Base-by-base conservation (phyloP, 106 monocot genomes). In the Posidonia australis region DNA sequence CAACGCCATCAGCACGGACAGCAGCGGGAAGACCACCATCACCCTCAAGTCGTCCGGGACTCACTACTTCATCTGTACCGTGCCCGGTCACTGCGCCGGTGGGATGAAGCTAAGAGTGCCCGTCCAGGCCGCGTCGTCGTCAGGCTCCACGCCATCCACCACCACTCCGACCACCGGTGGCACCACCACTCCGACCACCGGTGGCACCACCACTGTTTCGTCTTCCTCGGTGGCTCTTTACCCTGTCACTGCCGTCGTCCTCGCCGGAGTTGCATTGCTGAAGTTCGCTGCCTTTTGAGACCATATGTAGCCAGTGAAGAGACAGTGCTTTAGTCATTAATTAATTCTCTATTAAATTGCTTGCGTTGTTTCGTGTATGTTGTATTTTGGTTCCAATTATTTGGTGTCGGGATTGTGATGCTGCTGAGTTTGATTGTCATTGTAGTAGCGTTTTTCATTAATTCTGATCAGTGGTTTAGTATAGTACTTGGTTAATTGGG, bases 21-120 rank as follows among this genome's bases (percentile, higher is more conserved):
- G 62, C 66, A 84, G 55, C 60, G 76, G 78, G 2, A 18, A 63
- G 1, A 73, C 83, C 49, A 74, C 65, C 21, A 47, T 88, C 46
- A 3, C 63, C 18, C 81, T 84, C 29, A 62, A 70, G 42, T 46
- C 63, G 13, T 41, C 79, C n/a, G 84, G 84, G 5, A 71, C 58
- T 21, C 77, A 57, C 71, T 64, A 64, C 64, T 81, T 78, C 64
- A 65, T 82, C 24, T 86, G 86, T 44, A 63, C 73, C 1, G 31
- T 77, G 11, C 60, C 79, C 48, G 74, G 82, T 9, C 86, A 86
- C 66, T 86, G 86, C 65, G 14, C 36, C 60, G 42, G 51, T 24
- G 86, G 86, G 52, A 76, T 77, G 82, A 86, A 82, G 54, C 64
- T 86, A n/a, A 21, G 66, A 11, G 71, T 86, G 36, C 69, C 10